Conservation (phyloP, 352 stramenopile genomes). For the Globisporangium canariense region DNA sequence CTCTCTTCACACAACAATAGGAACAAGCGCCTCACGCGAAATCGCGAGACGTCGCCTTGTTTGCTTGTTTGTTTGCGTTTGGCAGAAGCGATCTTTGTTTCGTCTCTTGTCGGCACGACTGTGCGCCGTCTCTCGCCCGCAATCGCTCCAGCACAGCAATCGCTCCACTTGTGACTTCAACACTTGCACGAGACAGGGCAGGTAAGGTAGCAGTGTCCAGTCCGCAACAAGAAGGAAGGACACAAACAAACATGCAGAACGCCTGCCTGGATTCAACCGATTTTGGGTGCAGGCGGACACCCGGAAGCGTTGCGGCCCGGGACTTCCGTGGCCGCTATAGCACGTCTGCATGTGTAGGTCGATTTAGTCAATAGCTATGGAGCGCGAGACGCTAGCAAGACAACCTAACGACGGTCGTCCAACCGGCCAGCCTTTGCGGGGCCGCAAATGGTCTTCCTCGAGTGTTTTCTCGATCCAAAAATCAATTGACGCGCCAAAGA, state of each 20-base stretch:
- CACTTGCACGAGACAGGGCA: slow-evolving; percentile 3
- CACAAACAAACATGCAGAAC: background rate
- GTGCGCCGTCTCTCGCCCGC: background rate
- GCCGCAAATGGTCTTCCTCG: background rate
- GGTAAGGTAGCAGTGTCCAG: background rate
- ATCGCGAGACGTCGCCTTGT: background rate
- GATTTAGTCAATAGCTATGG: too few relatives aligned
- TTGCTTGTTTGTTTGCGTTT: background rate
- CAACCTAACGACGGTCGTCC: too few relatives aligned
- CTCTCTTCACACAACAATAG: background rate
- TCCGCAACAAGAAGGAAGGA: background rate
- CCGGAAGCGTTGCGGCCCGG: too few relatives aligned
- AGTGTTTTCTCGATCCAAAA: background rate
- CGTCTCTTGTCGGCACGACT: background rate
- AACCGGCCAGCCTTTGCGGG: background rate
- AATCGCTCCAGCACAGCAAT: background rate
- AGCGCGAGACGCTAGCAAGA: background rate
- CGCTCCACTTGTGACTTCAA: slow-evolving; percentile 4
- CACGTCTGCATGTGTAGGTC: too few relatives aligned
- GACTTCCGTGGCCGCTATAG: background rate
- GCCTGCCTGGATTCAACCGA: background rate
- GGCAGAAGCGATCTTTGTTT: background rate
- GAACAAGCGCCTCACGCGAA: background rate
- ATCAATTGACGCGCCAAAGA: background rate
- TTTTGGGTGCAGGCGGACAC: too few relatives aligned